phyloP scores from a whole-genome alignment of 129 eudicot species.

The Flaveria robusta region DNA sequence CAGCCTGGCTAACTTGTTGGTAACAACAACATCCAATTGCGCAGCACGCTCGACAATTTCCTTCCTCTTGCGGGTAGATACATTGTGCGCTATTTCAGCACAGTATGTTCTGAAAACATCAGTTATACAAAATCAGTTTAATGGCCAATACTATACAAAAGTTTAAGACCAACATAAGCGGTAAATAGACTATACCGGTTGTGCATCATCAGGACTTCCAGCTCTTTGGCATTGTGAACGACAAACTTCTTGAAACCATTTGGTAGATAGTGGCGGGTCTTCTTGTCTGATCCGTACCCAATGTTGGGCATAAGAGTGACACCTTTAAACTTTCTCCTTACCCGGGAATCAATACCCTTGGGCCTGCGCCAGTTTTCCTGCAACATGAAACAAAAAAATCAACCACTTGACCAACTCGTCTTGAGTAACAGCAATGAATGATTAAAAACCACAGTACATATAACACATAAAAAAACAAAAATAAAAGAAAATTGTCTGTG shows the following conservation, averaged over 20 bases:
- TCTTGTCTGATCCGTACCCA: slow-evolving; percentile 14
- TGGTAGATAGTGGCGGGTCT: slow-evolving; percentile 12
- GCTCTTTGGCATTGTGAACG: slow-evolving; percentile 8
- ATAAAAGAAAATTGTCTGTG: not conserved
- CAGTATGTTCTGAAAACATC: slow-evolving; percentile 10
- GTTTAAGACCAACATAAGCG: not conserved
- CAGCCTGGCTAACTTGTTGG: slow-evolving; percentile 24
- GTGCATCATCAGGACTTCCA: slow-evolving; percentile 24
- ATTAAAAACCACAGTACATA: too few relatives aligned
- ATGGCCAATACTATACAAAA: not conserved
- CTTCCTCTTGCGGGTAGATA: slow-evolving; percentile 18
- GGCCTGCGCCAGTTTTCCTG: slow-evolving; percentile 27
- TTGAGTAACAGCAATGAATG: too few relatives aligned
- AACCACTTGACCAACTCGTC: not conserved
- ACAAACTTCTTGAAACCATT: slow-evolving; percentile 16
- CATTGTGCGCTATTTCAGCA: slow-evolving; percentile 16
- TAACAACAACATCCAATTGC: slow-evolving; percentile 19
- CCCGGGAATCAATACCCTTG: slow-evolving; percentile 13
- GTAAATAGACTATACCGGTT: not conserved
- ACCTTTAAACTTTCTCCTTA: slow-evolving; percentile 18
- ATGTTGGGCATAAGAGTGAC: slow-evolving; percentile 19
- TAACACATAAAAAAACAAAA: not conserved
- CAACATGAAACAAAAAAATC: not conserved
- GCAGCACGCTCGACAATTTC: slow-evolving; percentile 15
- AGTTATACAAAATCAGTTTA: not conserved